Evolutionary conservation across 495 filamentous ascomycete genomes (phyloP), one percentile per base, ranked within the genome.

Genomic region (Penicillium daleae): DNA sequence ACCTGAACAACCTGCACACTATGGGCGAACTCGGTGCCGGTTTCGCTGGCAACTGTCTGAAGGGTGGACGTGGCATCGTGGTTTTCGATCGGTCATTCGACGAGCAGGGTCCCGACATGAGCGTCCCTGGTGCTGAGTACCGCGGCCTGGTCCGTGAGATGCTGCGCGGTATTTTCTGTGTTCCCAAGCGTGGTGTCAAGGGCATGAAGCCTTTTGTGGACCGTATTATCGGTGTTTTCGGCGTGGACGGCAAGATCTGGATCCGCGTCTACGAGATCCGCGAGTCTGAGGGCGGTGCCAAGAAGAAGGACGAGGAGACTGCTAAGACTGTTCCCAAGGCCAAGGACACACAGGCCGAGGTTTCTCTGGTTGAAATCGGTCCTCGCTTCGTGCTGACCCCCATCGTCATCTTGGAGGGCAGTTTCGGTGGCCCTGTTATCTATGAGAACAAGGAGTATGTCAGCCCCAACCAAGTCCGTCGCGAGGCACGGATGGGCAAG

Each of bases 361-460:
- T 98, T 15, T 89, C 82, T 48, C 80, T 99, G 48, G 89, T 97
- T 2, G 95, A 99, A 79, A 97, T 99, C 59, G 96, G 95, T 1
- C 94, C 96, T 6, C 84, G 95, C 52, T 97, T 98, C 70, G 94
- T 98, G 22, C 79, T 98, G 54, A 97, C 94, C 50, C 95, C 96
- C 2, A 98, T 98, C 62, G 86, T 98, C 49, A 97, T 99, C 65
- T 85, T 97, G 57, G 95, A 99, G 75, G 91, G 90, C 31, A 92
- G 90, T 63, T 99, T 99, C 67, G 95, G 95, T 56, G 95, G 95
- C 0, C 96, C 96, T 2, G 91, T 98, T 58, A 93, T 99, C 64
- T 98, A 97, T 79, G 93, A 98, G 85, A 99, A 99, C 76, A 96
- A 95, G 83, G 91, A 97, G 70, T 99, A 97, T 70, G 92, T 99